Percentiles rank a stretch among this genome's conserved stretches.
Evolutionary conservation across 2,329 filamentous ascomycete species (phyloP).

Genomic region (Tolypocladium inflatum): DNA sequence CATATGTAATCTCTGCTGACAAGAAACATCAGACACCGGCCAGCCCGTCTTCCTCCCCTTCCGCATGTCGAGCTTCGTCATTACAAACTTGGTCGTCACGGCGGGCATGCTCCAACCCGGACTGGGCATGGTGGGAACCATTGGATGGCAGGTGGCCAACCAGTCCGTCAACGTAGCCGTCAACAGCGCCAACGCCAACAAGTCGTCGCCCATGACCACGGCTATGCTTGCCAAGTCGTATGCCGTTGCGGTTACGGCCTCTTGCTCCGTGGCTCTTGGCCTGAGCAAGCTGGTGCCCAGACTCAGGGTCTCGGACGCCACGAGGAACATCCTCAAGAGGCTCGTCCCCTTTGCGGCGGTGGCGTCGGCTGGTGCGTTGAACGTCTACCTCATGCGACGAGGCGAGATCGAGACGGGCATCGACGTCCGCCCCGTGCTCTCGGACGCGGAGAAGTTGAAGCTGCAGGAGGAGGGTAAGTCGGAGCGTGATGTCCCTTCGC

Average conservation of each 20-base stretch:
- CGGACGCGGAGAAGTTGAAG: conserved; percentile 55
- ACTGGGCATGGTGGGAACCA: conserved; percentile 69
- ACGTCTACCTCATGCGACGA: conserved; percentile 95
- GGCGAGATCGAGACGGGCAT: conserved; percentile 93
- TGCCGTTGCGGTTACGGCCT: conserved; percentile 81
- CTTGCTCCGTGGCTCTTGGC: conserved; percentile 86
- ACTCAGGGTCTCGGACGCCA: conserved; percentile 67
- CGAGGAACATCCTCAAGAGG: conserved; percentile 68
- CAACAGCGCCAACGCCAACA: conserved; percentile 97
- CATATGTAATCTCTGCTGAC: conserved; percentile 3
- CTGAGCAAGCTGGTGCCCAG: conserved; percentile 85
- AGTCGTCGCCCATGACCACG: conserved; percentile 79
- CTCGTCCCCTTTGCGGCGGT: conserved; percentile 95
- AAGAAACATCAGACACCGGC: conserved; percentile 63
- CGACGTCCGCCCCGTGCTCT: conserved; percentile 78
- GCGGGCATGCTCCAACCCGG: conserved; percentile 94
- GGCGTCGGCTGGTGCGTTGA: conserved; percentile 80
- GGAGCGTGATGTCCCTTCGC: conserved; percentile 55
- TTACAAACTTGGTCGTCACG: conserved; percentile 90
- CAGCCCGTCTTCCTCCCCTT: conserved; percentile 88
- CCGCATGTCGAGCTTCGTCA: conserved; percentile 91
- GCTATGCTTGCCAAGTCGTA: conserved; percentile 82
- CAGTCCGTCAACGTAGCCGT: conserved; percentile 97
- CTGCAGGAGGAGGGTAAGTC: conserved; percentile 47
- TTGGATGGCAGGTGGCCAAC: conserved; percentile 92